phyloP scores from a whole-genome alignment of 495 filamentous ascomycete species.

The Podospora comata region DNA sequence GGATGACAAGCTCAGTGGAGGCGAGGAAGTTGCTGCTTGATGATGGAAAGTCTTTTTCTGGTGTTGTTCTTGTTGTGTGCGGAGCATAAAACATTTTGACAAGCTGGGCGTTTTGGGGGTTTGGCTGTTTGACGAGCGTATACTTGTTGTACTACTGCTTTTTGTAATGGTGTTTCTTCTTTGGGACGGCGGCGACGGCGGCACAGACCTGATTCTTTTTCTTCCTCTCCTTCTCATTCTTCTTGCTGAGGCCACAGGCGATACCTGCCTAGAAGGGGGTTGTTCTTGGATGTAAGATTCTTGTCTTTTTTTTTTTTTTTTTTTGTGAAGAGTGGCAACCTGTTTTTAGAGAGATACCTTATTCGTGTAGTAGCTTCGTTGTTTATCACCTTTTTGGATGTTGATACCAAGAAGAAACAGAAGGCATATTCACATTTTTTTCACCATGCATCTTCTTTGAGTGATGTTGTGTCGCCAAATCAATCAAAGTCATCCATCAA shows the following conservation, averaged over 20 bases:
- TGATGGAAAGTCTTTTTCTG: neutral
- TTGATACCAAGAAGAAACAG: neutral
- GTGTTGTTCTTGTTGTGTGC: neutral
- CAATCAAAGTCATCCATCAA: neutral
- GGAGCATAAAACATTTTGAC: neutral
- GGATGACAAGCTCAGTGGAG: constrained; percentile 2
- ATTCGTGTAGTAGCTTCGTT: neutral
- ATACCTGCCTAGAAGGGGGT: neutral
- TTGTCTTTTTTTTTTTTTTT: neutral
- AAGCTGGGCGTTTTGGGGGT: neutral
- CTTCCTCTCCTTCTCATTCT: neutral
- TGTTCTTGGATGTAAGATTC: neutral
- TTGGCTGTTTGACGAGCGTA: neutral
- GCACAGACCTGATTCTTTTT: neutral
- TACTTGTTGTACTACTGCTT: neutral
- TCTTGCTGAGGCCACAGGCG: no score
- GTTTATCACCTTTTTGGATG: neutral
- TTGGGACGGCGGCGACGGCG: neutral
- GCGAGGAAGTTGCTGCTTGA: constrained; percentile 2
- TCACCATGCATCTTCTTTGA: neutral
- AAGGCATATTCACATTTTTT: neutral
- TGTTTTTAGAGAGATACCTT: neutral
- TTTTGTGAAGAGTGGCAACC: neutral
- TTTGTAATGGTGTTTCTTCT: neutral
- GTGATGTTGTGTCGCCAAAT: neutral